A percentile compares a stretch with the other conserved stretches of the same genome.
Evolutionary conservation across 2,329 filamentous ascomycete species (phyloP).

Genomic region (Aspergillus piperis): DNA sequence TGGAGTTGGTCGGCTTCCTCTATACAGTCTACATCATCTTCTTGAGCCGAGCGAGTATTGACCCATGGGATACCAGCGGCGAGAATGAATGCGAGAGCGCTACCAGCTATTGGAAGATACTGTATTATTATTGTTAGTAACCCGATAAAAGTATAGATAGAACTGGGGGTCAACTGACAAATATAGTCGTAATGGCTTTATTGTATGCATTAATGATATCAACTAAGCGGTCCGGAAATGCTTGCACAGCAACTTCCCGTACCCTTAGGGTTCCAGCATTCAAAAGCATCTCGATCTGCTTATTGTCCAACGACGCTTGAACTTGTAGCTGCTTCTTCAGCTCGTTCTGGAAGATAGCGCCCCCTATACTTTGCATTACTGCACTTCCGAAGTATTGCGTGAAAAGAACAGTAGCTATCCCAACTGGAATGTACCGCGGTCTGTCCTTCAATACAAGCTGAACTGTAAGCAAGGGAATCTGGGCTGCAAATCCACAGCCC

Average conservation of each 20-base stretch:
- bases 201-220: constrained; percentile 11
- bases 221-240: constrained; percentile 7
- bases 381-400: constrained; percentile 17
- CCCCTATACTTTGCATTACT: constrained; percentile 16
- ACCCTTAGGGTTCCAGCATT: constrained; percentile 6
- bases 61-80: constrained; percentile 3
- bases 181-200: constrained; percentile 8
- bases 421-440: constrained; percentile 9
- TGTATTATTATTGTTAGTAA: background rate
- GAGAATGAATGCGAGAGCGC: constrained; percentile 9
- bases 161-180: constrained; percentile 7
- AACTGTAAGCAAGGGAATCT: constrained; percentile 13
- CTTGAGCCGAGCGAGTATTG: background rate
- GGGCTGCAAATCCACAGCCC: constrained; percentile 12
- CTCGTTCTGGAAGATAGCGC: constrained; percentile 12
- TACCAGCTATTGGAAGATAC: constrained; percentile 13
- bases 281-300: constrained; percentile 10
- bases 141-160: no score
- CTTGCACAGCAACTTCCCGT: background rate
- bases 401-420: constrained; percentile 13
- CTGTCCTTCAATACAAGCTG: constrained; percentile 10
- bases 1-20: no score
- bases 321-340: constrained; percentile 4
- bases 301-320: constrained; percentile 5
- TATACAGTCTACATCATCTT: no score